Base-by-base conservation (phyloP, 768 basidiomycete species). In the Hypsizygus marmoreus region DNA sequence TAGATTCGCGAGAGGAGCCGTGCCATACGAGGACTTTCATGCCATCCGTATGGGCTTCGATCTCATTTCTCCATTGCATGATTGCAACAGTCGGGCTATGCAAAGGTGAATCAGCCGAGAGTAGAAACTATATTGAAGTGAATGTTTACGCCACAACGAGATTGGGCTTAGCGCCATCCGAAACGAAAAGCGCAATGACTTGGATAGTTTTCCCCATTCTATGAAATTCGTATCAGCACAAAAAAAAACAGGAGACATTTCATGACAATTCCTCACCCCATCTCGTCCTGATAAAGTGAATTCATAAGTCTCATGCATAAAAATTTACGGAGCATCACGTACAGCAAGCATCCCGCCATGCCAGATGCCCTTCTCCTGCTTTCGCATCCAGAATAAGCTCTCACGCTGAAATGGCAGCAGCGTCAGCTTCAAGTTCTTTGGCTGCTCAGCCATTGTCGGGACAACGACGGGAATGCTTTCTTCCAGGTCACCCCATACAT, bases 181-280 rank as follows among this genome's bases (percentile, higher is more conserved):
- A 82, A 4, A 95, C 81, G 28, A 99, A 75, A 29, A 98, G 75
- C 1, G 94, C 79, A 39, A 99, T 95, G 54, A 94, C 92, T 62
- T 99, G 97, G 48, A 99, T 98, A 0, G 95, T 99, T 67, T 94
- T 93, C 11, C 88, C 89, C 91, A 94, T 92, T 14, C 88, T 87
- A 52, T 28, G 7, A 30, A 51, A 53, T 16, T n/a, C n/a, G n/a
- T 50, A 19, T 56, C 23, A 46, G 47, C 38, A n/a, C n/a, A n/a
- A n/a, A n/a, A n/a, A n/a, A n/a, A n/a, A n/a, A n/a, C n/a, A n/a
- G n/a, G n/a, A n/a, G n/a, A n/a, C n/a, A n/a, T n/a, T n/a, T n/a
- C n/a, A n/a, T n/a, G n/a, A n/a, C n/a, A n/a, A 40, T 17, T 10
- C 16, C 78, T 66, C 75, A 84, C 91, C 92, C 93, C 91, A 93